These are phyloP conservation scores for Stenocarpella maydis DNA, from an alignment of 2,329 filamentous ascomycete species.

Conservation along the genomic window DNA sequence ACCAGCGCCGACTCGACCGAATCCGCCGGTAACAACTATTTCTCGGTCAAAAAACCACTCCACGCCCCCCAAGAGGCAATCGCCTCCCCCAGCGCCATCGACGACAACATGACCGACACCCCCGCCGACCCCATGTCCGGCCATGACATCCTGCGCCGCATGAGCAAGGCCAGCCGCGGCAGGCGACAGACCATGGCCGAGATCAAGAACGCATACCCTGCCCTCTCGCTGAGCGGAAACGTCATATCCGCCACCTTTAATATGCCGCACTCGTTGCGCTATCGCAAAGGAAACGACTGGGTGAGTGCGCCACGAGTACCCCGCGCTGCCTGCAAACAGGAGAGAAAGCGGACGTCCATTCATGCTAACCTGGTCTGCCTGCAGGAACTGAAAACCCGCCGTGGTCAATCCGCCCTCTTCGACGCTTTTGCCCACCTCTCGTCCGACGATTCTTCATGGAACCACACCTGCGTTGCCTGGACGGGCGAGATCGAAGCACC, in stretches of 20 bases:
- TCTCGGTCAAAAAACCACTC: conserved; percentile 37
- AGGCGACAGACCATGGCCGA: conserved; percentile 61
- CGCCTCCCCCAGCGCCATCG: no score
- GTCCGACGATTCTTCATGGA: conserved; percentile 85
- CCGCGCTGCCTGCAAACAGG: no score
- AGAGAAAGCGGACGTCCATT: no score
- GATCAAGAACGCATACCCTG: conserved; percentile 63
- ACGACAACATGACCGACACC: conserved; percentile 35
- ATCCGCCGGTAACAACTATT: conserved; percentile 42
- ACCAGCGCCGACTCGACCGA: conserved; percentile 35
- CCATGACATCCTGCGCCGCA: conserved; percentile 52
- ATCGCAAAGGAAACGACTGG: conserved; percentile 67
- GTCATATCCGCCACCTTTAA: conserved; percentile 73
- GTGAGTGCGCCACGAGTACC: conserved; percentile 49
- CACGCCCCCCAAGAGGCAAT: conserved; percentile 34
- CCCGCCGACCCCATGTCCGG: conserved; percentile 42
- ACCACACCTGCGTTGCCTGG: conserved; percentile 93
- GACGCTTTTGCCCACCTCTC: conserved; percentile 90
- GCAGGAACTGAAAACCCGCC: conserved; percentile 78
- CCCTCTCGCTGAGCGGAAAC: conserved; percentile 68
- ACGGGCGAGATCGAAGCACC: conserved; percentile 81
- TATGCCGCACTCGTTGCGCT: conserved; percentile 66
- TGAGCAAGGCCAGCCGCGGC: conserved; percentile 54
- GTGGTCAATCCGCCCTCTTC: conserved; percentile 90
- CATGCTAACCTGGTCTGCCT: neutral